These are phyloP conservation scores for Cutaneotrichosporon cavernicola DNA, from an alignment of 1,284 basidiomycete genomes.

Conservation along the genomic window DNA sequence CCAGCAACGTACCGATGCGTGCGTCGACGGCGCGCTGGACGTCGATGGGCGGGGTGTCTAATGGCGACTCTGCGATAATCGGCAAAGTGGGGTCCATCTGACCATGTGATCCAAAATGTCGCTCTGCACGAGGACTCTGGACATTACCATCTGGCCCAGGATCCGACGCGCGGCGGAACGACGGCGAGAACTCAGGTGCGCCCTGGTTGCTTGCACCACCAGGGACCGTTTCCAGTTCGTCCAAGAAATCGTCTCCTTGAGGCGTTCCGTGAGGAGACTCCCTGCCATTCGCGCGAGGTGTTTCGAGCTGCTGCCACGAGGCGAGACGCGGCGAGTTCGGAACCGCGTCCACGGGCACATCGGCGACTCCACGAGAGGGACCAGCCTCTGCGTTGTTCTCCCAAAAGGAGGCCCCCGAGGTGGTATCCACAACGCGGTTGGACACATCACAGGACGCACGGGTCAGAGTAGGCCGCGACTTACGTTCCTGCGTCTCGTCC, in stretches of 20 bases:
- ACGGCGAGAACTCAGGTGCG: constrained; percentile 3
- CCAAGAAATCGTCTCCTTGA: neutral
- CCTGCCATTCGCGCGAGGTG: neutral
- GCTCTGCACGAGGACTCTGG: neutral
- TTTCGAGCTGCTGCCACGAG: neutral
- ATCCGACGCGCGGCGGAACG: constrained; percentile 20
- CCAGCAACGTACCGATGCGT: neutral
- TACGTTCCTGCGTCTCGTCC: neutral
- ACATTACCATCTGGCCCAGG: constrained; percentile 12
- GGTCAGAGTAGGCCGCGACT: constrained; percentile 13
- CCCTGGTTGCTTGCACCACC: neutral
- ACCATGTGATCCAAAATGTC: neutral
- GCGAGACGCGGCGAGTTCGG: neutral
- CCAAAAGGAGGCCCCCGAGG: neutral
- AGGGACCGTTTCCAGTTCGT: constrained; percentile 11
- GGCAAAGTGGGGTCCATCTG: neutral
- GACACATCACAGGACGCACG: constrained; percentile 23
- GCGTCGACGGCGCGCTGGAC: neutral
- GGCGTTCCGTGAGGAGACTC: neutral
- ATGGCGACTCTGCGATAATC: neutral
- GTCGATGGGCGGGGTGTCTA: neutral
- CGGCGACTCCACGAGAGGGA: constrained; percentile 14
- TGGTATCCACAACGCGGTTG: constrained; percentile 15
- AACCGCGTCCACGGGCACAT: constrained; percentile 16
- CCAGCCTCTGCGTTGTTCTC: constrained; percentile 13